Percentiles rank a stretch among this genome's conserved stretches.
Conservation (phyloP, 768 basidiomycete species). For the Phylloporus rhodoxanthus region DNA sequence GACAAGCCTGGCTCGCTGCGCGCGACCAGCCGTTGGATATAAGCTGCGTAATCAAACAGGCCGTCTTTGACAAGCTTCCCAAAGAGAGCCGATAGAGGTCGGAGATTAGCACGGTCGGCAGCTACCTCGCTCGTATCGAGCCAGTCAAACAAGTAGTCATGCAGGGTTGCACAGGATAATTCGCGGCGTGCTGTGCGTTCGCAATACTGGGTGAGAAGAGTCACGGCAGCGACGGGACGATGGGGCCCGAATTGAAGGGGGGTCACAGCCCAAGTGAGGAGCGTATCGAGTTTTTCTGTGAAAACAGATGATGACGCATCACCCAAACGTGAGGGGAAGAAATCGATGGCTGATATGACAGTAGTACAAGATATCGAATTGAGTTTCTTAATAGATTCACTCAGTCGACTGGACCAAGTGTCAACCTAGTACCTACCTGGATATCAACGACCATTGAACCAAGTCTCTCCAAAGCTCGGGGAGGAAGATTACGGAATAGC, state of each 20-base stretch:
- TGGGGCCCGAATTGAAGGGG: slow-evolving; percentile 80
- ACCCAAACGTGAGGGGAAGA: slow-evolving; percentile 45
- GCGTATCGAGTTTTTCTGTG: slow-evolving; percentile 62
- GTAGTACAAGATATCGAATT: slow-evolving; percentile 70
- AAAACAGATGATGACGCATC: slow-evolving; percentile 40
- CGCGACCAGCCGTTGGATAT: slow-evolving; percentile 77
- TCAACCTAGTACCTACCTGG: slow-evolving; percentile 28
- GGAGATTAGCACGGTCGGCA: slow-evolving; percentile 48
- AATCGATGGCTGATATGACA: slow-evolving; percentile 50
- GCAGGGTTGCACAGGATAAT: slow-evolving; percentile 54
- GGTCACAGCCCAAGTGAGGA: slow-evolving; percentile 78
- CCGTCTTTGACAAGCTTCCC: slow-evolving; percentile 66
- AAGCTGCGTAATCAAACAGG: slow-evolving; percentile 67
- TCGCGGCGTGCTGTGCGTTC: slow-evolving; percentile 61
- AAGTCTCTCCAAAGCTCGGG: slow-evolving; percentile 52
- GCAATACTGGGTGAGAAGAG: slow-evolving; percentile 59
- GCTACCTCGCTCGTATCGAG: slow-evolving; percentile 62
- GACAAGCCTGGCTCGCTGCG: slow-evolving; percentile 64
- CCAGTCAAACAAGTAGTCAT: slow-evolving; percentile 80
- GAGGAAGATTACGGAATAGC: slow-evolving; percentile 62
- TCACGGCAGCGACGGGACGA: slow-evolving; percentile 67
- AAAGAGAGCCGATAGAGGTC: slow-evolving; percentile 59
- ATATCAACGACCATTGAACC: slow-evolving; percentile 57
- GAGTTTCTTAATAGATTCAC: slow-evolving; percentile 44
- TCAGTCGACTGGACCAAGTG: not conserved